Conservation (phyloP, 257 asterid genomes). For the Rubia yunnanensis region DNA sequence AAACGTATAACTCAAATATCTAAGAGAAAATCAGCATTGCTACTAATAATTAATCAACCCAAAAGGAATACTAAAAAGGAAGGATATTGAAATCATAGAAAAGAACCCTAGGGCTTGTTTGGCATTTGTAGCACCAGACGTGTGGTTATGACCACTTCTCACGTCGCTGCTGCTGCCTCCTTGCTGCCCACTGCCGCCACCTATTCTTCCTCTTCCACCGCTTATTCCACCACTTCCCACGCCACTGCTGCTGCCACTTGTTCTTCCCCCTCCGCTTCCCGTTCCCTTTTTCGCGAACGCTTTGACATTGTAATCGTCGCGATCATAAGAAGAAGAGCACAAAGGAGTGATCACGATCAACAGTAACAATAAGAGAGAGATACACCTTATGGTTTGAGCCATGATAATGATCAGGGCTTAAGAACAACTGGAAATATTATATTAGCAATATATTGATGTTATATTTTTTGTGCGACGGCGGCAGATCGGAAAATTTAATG, state of each 20-base stretch:
- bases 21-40: too few species aligned
- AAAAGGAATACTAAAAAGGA: neutral
- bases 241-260: neutral
- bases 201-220: neutral
- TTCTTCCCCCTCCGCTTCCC: too few species aligned
- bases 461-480: too few species aligned
- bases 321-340: neutral
- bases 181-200: neutral
- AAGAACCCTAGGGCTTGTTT: neutral
- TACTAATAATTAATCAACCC: too few species aligned
- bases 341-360: neutral
- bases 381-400: neutral
- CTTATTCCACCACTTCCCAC: too few species aligned
- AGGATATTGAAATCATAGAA: neutral
- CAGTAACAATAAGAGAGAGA: neutral
- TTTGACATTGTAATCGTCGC: neutral
- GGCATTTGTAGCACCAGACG: neutral
- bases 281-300: neutral
- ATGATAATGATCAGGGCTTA: neutral
- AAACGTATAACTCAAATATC: too few species aligned
- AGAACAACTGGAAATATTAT: too few species aligned
- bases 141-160: neutral
- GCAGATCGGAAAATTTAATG: too few species aligned
- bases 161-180: too few species aligned
- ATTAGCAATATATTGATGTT: too few species aligned